Evolutionary conservation across 2,329 filamentous ascomycete species (phyloP).

Genomic region (Leptographium radiaticola): DNA sequence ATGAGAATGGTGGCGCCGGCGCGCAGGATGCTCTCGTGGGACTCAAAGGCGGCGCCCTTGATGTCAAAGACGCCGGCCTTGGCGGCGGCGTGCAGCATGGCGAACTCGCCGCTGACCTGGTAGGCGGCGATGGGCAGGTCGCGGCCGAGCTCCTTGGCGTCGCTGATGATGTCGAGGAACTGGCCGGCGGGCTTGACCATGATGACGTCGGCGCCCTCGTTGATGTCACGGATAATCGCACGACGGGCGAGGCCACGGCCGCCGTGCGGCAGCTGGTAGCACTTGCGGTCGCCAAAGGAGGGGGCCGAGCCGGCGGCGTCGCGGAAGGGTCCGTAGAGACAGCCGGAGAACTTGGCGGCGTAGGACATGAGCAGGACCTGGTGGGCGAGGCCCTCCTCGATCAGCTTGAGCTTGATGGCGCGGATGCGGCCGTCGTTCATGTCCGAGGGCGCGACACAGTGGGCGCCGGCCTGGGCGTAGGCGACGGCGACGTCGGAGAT

Average conservation of each 20-base stretch:
- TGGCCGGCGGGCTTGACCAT: slow-evolving; percentile 98
- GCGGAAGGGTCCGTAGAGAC: slow-evolving; percentile 91
- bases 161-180: slow-evolving; percentile 94
- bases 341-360: slow-evolving; percentile 93
- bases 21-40: slow-evolving; percentile 81
- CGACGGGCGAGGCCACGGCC: slow-evolving; percentile 83
- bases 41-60: slow-evolving; percentile 88
- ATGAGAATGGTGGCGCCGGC: slow-evolving; percentile 89
- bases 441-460: slow-evolving; percentile 93
- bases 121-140: slow-evolving; percentile 92
- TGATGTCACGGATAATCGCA: slow-evolving; percentile 80
- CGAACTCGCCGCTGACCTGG: slow-evolving; percentile 92
- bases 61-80: slow-evolving; percentile 95
- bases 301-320: slow-evolving; percentile 87
- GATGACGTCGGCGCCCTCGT: slow-evolving; percentile 91
- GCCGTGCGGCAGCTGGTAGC: slow-evolving; percentile 91
- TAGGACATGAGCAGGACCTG: slow-evolving; percentile 93
- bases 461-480: slow-evolving; percentile 88
- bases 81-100: slow-evolving; percentile 93
- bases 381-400: slow-evolving; percentile 87
- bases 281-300: slow-evolving; percentile 86
- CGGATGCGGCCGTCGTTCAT: slow-evolving; percentile 98
- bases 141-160: slow-evolving; percentile 86
- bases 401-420: slow-evolving; percentile 95
- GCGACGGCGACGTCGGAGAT: slow-evolving; percentile 96